Percentiles rank a stretch among this genome's conserved stretches.
Evolutionary conservation across 441 rosid genomes (phyloP).

Genomic region (Gossypium schwendimanii): DNA sequence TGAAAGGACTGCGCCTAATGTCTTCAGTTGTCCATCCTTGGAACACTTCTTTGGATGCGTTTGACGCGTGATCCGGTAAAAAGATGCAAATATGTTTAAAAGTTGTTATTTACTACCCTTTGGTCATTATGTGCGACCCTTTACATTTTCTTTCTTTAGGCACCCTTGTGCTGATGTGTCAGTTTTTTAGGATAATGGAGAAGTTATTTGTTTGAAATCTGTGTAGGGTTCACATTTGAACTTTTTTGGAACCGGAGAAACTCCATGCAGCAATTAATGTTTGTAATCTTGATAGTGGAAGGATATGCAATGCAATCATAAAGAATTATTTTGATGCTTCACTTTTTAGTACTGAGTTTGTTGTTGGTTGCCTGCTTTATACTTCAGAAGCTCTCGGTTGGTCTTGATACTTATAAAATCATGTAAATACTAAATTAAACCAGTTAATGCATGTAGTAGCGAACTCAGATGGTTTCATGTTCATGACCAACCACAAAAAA

Average conservation of each 20-base stretch:
- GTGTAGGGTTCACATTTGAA: conserved; percentile 26
- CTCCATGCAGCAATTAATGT: conserved; percentile 16
- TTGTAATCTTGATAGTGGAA: conserved; percentile 18
- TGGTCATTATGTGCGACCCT: conserved; percentile 8
- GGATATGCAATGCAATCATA: conserved; percentile 12
- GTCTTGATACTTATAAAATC: neutral
- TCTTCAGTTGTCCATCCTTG: conserved; percentile 65
- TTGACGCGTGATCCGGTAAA: conserved; percentile 27
- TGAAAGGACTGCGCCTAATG: conserved; percentile 64
- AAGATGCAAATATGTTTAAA: conserved; percentile 18
- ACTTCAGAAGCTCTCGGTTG: neutral
- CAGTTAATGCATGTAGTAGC: neutral
- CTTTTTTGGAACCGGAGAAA: conserved; percentile 8
- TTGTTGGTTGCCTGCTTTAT: neutral
- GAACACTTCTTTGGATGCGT: conserved; percentile 74
- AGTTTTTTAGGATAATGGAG: conserved; percentile 10
- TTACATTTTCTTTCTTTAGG: conserved; percentile 6
- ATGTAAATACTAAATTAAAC: neutral
- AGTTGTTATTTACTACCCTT: conserved; percentile 9
- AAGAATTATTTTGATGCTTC: conserved; percentile 21
- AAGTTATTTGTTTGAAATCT: conserved; percentile 26
- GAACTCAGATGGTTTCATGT: too few relatives aligned
- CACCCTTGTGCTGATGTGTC: conserved; percentile 9
- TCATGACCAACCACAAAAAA: too few relatives aligned
- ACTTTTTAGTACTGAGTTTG: neutral